Conservation (phyloP, 2,329 filamentous ascomycete genomes). For the Neonectria ditissima region DNA sequence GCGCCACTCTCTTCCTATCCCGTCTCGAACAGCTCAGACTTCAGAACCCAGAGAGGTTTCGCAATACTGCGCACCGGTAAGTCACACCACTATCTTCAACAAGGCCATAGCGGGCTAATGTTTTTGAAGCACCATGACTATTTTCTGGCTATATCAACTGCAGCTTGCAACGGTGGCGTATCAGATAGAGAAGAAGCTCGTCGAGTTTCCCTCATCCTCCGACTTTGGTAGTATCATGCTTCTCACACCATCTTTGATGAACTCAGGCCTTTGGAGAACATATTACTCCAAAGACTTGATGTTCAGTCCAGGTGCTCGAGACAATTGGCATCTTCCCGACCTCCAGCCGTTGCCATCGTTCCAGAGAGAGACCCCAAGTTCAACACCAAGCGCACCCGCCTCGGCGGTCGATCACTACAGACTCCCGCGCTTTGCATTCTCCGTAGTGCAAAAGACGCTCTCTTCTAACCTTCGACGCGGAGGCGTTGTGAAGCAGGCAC, state of each 20-base stretch:
- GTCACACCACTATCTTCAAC: not conserved
- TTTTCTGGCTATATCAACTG: conserved; percentile 52
- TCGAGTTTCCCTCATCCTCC: conserved; percentile 26
- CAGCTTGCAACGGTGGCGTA: conserved; percentile 46
- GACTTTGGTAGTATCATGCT: conserved; percentile 44
- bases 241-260: conserved; percentile 44
- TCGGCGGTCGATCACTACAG: conserved; percentile 31
- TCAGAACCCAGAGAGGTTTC: conserved; percentile 46
- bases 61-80: conserved; percentile 50
- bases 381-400: not conserved
- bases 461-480: conserved; percentile 35
- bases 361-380: not conserved
- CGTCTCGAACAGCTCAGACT: conserved; percentile 44
- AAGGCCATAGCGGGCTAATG: not conserved
- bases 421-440: conserved; percentile 47
- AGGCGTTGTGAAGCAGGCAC: conserved; percentile 43
- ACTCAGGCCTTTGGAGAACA: conserved; percentile 46
- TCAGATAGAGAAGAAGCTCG: conserved; percentile 26
- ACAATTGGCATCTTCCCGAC: conserved; percentile 48
- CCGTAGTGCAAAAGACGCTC: conserved; percentile 43
- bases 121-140: conserved; percentile 45
- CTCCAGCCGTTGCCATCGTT: conserved; percentile 44
- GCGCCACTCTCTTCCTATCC: conserved; percentile 46
- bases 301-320: conserved; percentile 46
- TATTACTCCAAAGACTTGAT: conserved; percentile 50